Base-by-base conservation (phyloP, 352 stramenopile genomes). In the Pythium chondricola region DNA sequence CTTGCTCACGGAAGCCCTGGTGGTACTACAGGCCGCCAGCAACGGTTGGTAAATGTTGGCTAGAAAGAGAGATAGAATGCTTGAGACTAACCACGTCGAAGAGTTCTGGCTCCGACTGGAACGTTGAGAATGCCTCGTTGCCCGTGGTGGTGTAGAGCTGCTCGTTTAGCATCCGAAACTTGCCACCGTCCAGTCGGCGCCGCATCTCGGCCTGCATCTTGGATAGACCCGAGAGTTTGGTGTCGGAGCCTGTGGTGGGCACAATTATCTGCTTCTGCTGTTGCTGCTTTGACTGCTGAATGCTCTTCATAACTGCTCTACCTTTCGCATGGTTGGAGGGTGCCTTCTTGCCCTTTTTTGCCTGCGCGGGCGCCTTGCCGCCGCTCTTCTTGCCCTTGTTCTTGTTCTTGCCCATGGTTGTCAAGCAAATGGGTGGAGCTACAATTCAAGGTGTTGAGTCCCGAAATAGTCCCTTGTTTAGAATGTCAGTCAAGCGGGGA, bases 81-180 rank as follows among this genome's bases (percentile, higher is more conserved):
- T n/a, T n/a, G n/a, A 9, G 11, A 65, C 63, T 35, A 42, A 83
- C 71, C 52, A 88, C 78, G 47, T 98, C 85, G 58, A 98, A 99
- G 49, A 99, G 81, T 43, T 95, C 78, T 7, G 96, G 96, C 55
- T 98, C 83, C 25, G 69, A 46, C 55, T 94, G 85, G 67, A 99
- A 99, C 21, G 86, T 84, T 30, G 80, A 58, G 55, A 98, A 98
- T 2, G 95, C 79, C 30, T 81, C 58, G 8, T 74, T 48, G 17
- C 96, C 97, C n/a, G 88, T 90, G 22, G 68, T 97, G 6, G 95
- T 99, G 71, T 99, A 99, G 14, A 99, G 64, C 61, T 98, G 85
- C 69, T 99, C 97, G 60, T 99, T 99, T 10, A 99, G 80, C 76
- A 97, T 97, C 48, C 97, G 89, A 71, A 99, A 99, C 61, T 97